Conservation (phyloP, 169 alveolate genomes). For the Babesia bigemina region DNA sequence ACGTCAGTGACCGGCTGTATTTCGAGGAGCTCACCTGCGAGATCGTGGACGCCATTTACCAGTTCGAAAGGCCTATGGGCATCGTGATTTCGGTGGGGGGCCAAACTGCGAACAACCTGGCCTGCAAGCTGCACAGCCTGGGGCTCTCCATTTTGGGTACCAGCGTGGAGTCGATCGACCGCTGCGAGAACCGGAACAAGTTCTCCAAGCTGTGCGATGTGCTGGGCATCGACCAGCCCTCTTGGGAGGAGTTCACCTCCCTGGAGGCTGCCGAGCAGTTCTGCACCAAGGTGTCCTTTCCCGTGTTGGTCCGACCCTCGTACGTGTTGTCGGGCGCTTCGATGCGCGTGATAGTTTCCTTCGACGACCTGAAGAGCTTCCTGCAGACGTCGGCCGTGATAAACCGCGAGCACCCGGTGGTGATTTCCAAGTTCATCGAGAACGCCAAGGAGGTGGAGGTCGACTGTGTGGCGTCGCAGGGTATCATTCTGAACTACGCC, state of each 20-base stretch:
- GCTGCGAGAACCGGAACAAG: constrained; percentile 85
- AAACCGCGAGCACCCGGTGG: constrained; percentile 86
- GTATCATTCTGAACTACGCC: constrained; percentile 84
- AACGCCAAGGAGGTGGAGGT: constrained; percentile 85
- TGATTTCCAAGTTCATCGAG: constrained; percentile 83
- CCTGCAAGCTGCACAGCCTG: constrained; percentile 63
- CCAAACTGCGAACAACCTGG: constrained; percentile 88
- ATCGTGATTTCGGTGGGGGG: constrained; percentile 86
- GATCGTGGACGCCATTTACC: constrained; percentile 73
- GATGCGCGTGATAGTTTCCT: constrained; percentile 83
- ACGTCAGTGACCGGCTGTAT: constrained; percentile 84
- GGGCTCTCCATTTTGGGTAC: constrained; percentile 82
- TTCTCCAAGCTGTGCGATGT: constrained; percentile 83
- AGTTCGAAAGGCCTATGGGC: constrained; percentile 79
- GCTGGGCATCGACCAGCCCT: constrained; percentile 87
- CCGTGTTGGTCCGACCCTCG: constrained; percentile 89
- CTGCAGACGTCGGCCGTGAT: constrained; percentile 84
- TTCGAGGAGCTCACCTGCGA: constrained; percentile 83
- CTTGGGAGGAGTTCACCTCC: constrained; percentile 84
- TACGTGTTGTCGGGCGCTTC: constrained; percentile 90
- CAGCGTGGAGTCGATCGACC: constrained; percentile 86
- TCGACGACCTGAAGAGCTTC: constrained; percentile 77
- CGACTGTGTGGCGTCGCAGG: constrained; percentile 85
- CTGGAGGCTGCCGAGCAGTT: constrained; percentile 73
- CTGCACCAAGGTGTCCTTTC: constrained; percentile 79